Evolutionary conservation across 2,329 filamentous ascomycete species (phyloP), one percentile per base, ranked within the genome.

Genomic region (Thelonectria blattea): DNA sequence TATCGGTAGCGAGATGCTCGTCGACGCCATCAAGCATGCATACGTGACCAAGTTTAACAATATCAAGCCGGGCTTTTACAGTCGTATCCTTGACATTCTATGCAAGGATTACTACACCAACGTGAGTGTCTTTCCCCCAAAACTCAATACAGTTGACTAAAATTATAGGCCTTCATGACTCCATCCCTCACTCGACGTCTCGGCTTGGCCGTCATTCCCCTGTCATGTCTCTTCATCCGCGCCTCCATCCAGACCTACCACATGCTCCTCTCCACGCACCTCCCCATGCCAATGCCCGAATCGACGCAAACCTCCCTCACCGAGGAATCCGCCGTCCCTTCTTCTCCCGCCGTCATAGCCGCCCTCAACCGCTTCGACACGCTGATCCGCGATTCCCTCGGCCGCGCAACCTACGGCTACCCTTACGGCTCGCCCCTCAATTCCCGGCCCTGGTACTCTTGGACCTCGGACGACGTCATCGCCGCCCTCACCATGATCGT

Each of bases 11-110:
- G 95, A 99, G 78, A 97, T 97, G 89, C 79, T 97, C 9, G 95
- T 99, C 2, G 95, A 99, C 76, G 93, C 91, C 86, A 86, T 97
- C 75, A 99, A 99, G 76, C 96, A 99, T 73, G 92, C 92, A 20
- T 99, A 98, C 74, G 96, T 99, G 74, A 93, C 89, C 73, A 99
- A 99, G 74, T 99, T 99, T 80, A 99, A 99, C 81, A 97, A 96
- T 69, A 93, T 93, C 67, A 94, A 95, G 65, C 95, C 95, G 3
- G 87, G 85, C 7, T 91, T 99, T 57, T 99, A 99, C 75, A 86
- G 88, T 53, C 88, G 93, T 22, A 97, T 95, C 73, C 84, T 98
- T 15, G 96, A 99, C 72, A 91, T 99, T 5, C 80, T 99, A 8
- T 93, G 93, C 66, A 98, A 98, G 75, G 95, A 99, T 75, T 99